These are phyloP conservation scores for Mortierella sp. DNA, from an alignment of 371 early-diverging fungal genomes.

Conservation along the genomic window DNA sequence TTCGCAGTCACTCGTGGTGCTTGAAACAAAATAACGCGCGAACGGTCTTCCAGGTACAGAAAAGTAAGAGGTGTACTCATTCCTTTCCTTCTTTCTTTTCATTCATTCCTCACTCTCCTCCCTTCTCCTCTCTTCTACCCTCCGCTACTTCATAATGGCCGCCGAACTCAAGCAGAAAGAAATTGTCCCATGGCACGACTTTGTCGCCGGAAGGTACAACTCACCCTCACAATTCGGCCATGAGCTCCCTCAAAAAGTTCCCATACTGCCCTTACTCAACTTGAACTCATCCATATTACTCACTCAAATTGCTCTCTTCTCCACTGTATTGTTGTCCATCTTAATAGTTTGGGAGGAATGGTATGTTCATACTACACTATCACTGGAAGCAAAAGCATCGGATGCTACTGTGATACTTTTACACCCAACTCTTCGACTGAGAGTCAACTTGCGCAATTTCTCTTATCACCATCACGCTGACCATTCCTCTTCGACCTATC, in stretches of 20 bases:
- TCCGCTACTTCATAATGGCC: constrained; percentile 2
- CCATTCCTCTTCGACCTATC: neutral
- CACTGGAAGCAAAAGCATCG: neutral
- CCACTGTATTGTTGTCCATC: neutral
- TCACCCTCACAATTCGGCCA: too few species aligned
- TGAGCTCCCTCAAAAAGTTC: neutral
- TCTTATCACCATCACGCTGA: neutral
- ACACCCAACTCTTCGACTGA: neutral
- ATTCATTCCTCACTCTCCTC: neutral
- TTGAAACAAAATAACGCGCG: constrained; percentile 9
- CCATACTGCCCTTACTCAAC: neutral
- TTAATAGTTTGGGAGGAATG: constrained; percentile 34
- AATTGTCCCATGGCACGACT: constrained; percentile 66
- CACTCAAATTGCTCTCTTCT: neutral
- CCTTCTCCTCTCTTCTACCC: neutral
- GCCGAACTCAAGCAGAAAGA: constrained; percentile 43
- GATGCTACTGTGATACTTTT: neutral
- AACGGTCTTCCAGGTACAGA: neutral
- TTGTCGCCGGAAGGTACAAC: constrained; percentile 69
- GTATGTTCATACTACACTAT: neutral
- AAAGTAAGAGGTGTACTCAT: neutral
- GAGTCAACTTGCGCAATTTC: neutral
- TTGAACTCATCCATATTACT: neutral
- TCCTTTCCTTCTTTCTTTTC: neutral
- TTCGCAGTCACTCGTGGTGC: constrained; percentile 26